A percentile compares a stretch with the other conserved stretches of the same genome.
Conservation (phyloP, 208 protist species). For the Leptomonas seymouri region DNA sequence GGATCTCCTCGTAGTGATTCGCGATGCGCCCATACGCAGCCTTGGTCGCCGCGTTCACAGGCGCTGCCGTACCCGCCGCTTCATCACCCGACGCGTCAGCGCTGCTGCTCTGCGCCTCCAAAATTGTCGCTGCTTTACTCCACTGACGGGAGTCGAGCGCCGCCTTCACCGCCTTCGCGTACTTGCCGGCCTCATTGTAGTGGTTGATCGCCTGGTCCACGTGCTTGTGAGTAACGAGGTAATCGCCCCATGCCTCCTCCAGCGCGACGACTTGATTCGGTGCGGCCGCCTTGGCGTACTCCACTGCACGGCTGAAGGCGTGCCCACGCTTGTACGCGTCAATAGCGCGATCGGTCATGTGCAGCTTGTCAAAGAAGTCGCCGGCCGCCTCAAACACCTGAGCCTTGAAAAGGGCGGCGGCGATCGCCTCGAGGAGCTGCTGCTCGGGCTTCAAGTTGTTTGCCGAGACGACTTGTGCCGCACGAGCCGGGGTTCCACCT, state of each 20-base stretch:
- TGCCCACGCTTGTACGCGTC: slow-evolving; percentile 94
- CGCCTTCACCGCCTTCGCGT: slow-evolving; percentile 95
- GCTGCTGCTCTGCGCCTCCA: slow-evolving; percentile 71
- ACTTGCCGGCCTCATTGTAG: slow-evolving; percentile 96
- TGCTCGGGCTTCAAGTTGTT: slow-evolving; percentile 84
- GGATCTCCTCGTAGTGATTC: slow-evolving; percentile 93
- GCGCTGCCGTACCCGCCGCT: slow-evolving; percentile 7
- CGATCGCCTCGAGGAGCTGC: slow-evolving; percentile 95
- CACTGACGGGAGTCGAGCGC: slow-evolving; percentile 96
- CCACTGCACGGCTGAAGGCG: slow-evolving; percentile 94
- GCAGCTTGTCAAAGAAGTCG: slow-evolving; percentile 96
- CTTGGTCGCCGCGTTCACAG: slow-evolving; percentile 47
- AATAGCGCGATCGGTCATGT: slow-evolving; percentile 93
- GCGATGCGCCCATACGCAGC: slow-evolving; percentile 93
- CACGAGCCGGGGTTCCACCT: slow-evolving; percentile 93
- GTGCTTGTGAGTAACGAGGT: slow-evolving; percentile 95
- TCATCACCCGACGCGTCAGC: background rate
- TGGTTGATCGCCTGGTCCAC: slow-evolving; percentile 97
- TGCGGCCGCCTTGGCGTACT: slow-evolving; percentile 83
- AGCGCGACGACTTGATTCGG: slow-evolving; percentile 83
- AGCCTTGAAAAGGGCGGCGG: slow-evolving; percentile 90
- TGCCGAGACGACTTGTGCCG: slow-evolving; percentile 90
- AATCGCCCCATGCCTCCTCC: slow-evolving; percentile 97
- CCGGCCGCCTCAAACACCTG: slow-evolving; percentile 96
- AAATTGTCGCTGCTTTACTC: slow-evolving; percentile 90